phyloP scores from a whole-genome alignment of 148 eudicot species.

The Rhododendron griersonianum region DNA sequence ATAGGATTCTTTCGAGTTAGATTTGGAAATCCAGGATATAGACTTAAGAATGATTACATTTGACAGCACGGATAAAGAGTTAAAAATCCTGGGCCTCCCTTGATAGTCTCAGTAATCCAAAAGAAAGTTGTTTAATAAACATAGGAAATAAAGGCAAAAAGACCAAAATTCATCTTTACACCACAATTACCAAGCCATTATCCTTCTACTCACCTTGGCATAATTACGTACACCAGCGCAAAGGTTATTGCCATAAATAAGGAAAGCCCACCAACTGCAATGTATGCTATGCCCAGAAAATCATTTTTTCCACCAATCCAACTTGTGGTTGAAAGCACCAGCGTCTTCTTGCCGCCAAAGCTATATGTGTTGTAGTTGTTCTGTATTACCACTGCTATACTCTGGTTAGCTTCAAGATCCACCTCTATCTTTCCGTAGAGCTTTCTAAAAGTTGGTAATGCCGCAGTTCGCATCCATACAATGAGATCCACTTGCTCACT shows the following conservation, averaged over 20 bases:
- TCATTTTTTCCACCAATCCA: constrained; percentile 88
- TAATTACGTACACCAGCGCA: constrained; percentile 48
- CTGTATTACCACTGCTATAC: constrained; percentile 47
- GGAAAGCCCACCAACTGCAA: constrained; percentile 64
- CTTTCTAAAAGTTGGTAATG: constrained; percentile 79
- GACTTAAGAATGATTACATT: background rate
- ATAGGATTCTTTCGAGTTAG: background rate
- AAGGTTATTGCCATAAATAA: constrained; percentile 53
- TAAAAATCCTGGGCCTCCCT: background rate
- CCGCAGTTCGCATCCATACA: constrained; percentile 99
- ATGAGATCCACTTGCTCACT: constrained; percentile 84
- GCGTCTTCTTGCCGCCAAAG: constrained; percentile 67
- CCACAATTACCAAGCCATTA: background rate
- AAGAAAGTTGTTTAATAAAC: background rate
- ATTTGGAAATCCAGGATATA: background rate
- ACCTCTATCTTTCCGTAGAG: constrained; percentile 78
- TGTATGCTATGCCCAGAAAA: constrained; percentile 66
- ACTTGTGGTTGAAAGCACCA: constrained; percentile 82
- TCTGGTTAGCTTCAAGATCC: constrained; percentile 53
- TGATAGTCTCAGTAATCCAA: background rate
- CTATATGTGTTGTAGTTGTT: constrained; percentile 83
- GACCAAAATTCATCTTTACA: background rate
- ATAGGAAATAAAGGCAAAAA: background rate
- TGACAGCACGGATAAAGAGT: background rate
- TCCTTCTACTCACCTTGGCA: constrained; percentile 52